Conservation (phyloP, 768 basidiomycete genomes). For the Boletus coccyginus region DNA sequence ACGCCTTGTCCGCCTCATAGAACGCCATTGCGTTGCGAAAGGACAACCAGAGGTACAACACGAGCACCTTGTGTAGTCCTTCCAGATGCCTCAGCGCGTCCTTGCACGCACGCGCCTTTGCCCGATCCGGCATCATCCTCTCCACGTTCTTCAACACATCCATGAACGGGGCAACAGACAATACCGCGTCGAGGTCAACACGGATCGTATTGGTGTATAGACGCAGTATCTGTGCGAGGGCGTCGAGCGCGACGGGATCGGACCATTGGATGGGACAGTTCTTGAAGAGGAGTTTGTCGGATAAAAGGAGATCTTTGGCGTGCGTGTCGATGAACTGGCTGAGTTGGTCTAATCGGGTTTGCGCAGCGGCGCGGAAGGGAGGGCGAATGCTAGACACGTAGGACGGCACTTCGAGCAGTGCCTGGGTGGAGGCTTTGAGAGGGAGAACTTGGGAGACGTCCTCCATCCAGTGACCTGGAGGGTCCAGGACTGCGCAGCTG, state of each 20-base stretch:
- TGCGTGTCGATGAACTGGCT: conserved; percentile 45
- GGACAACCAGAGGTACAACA: conserved; percentile 82
- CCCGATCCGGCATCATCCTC: conserved; percentile 17
- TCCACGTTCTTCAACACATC: conserved; percentile 21
- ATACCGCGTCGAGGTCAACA: conserved; percentile 21
- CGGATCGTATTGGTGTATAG: conserved; percentile 35
- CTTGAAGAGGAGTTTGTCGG: conserved; percentile 44
- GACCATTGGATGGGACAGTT: conserved; percentile 28
- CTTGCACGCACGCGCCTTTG: conserved; percentile 3
- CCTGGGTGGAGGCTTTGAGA: conserved; percentile 33
- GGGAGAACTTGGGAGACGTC: conserved; percentile 44
- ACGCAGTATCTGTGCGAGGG: conserved; percentile 16
- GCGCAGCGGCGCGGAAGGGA: conserved; percentile 39
- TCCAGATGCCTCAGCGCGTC: conserved; percentile 49
- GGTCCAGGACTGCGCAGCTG: conserved; percentile 47
- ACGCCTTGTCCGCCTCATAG: conserved; percentile 48
- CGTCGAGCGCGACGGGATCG: conserved; percentile 21
- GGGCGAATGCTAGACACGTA: conserved; percentile 47
- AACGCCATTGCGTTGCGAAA: conserved; percentile 71
- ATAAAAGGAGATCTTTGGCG: conserved; percentile 37
- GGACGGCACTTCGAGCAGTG: conserved; percentile 47
- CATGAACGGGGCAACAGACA: conserved; percentile 23
- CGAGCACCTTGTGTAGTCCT: conserved; percentile 69
- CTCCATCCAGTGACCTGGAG: conserved; percentile 23
- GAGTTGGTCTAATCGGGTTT: conserved; percentile 24